Base-by-base conservation (phyloP, 345 rosid genomes). In the Sisymbrium irio region DNA sequence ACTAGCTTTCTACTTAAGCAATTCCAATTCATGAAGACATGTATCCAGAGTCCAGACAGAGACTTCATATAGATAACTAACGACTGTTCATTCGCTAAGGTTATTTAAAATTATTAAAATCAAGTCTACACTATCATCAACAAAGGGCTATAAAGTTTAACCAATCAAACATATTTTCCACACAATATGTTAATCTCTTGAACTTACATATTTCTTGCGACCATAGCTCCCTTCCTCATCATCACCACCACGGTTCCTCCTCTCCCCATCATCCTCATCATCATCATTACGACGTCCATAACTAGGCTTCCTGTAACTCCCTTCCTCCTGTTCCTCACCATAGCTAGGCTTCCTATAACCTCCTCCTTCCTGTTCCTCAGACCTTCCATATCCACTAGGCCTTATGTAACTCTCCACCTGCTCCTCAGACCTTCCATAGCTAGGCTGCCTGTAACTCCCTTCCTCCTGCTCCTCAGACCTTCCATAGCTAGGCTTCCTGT, bases 151-250 rank as follows among this genome's bases (percentile, higher is more conserved):
- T 50, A 11, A 25, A 2, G 57, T 22, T 11, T 13, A 7, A 61
- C 15, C 41, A 44, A 69, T 36, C 28, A 22, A 25, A 7, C 75
- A 17, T 9, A 10, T 19, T 7, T 15, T 73, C 14, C 6, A 44
- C 65, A 13, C 49, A 54, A 53, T 36, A 60, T 51, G 37, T 69
- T 68, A 9, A 62, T 25, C 25, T 44, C 2, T 44, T 45, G 0
- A 55, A 77, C 88, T 87, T 53, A 95, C 99, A 81, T 95, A 79
- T 83, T 89, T 89, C 86, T 89, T 91, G 83, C 96, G 93, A 53
- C 93, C 91, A 73, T 84, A 82, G 79, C 85, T 73, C 69, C 50
- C 69, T 71, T 85, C 88, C 64, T 85, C 86, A n/a, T 78, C 92
- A 66, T 83, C 85, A 58, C 85, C 84, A 28, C 79, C 78, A 75